Percentiles rank a stretch among this genome's conserved stretches.
Evolutionary conservation across 495 filamentous ascomycete species (phyloP).

Genomic region (Tuber indicum): DNA sequence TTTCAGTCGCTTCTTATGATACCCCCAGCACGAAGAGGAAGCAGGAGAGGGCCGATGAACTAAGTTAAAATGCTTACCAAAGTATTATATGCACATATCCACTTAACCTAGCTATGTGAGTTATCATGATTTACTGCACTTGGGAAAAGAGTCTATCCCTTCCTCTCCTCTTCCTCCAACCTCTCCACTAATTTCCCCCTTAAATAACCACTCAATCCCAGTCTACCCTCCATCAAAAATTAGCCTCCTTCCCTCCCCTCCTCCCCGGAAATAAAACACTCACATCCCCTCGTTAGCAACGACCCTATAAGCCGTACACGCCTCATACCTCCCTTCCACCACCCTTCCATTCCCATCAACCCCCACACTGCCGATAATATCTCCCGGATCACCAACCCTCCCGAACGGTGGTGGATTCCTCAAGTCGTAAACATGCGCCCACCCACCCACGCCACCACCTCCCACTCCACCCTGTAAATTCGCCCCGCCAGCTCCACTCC

Average conservation of each 20-base stretch:
- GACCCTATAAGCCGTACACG: slow-evolving; percentile 62
- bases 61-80: neutral
- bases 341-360: slow-evolving; percentile 73
- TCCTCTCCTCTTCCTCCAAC: slow-evolving; percentile 47
- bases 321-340: slow-evolving; percentile 51
- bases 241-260: neutral
- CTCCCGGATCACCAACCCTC: slow-evolving; percentile 80
- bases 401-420: slow-evolving; percentile 85
- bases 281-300: slow-evolving; percentile 65
- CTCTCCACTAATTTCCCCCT: slow-evolving; percentile 52
- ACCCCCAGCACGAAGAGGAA: neutral
- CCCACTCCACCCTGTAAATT: slow-evolving; percentile 78
- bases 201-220: slow-evolving; percentile 55
- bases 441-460: slow-evolving; percentile 75
- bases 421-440: slow-evolving; percentile 78
- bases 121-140: neutral
- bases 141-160: slow-evolving; percentile 21
- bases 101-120: neutral
- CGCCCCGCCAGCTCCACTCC: slow-evolving; percentile 63
- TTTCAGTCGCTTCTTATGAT: neutral
- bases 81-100: neutral
- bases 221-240: slow-evolving; percentile 42
- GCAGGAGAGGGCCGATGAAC: neutral
- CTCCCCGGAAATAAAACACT: slow-evolving; percentile 42
- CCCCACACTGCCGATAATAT: slow-evolving; percentile 89